phyloP scores from a whole-genome alignment of 768 basidiomycete genomes.

The Rhodotorula babjevae region DNA sequence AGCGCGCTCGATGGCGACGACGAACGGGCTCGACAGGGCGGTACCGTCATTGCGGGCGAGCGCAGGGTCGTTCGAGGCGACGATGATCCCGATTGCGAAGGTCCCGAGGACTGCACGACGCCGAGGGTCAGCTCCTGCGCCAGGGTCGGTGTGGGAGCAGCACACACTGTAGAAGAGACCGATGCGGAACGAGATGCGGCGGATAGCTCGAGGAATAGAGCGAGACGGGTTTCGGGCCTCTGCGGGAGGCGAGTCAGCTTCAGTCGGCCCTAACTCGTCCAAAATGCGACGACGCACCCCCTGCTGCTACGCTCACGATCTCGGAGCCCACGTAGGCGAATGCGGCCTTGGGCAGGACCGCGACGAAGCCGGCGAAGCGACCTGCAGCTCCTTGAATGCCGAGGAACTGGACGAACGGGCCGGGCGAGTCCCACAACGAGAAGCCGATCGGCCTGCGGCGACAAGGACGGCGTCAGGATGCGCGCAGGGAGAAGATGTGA shows the following conservation, averaged over 20 bases:
- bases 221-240: conserved; percentile 52
- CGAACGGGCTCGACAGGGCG: conserved; percentile 11
- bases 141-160: not conserved
- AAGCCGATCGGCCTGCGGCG: conserved; percentile 43
- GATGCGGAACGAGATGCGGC: conserved; percentile 68
- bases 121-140: not conserved
- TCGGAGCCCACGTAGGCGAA: conserved; percentile 59
- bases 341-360: conserved; percentile 52
- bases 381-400: conserved; percentile 60
- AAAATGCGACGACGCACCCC: conserved; percentile 35
- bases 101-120: conserved; percentile 40
- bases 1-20: conserved; percentile 46
- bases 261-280: too few species aligned
- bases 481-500: not conserved
- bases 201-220: conserved; percentile 64
- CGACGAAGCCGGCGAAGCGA: conserved; percentile 58
- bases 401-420: conserved; percentile 68
- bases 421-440: conserved; percentile 59
- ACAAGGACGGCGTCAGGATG: not conserved
- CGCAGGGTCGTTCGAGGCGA: conserved; percentile 42
- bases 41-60: conserved; percentile 16
- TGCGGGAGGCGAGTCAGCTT: not conserved
- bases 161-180: conserved; percentile 58
- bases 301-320: conserved; percentile 51
- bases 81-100: conserved; percentile 47